Conservation (phyloP, 768 basidiomycete genomes). For the Boletus reticulatus region DNA sequence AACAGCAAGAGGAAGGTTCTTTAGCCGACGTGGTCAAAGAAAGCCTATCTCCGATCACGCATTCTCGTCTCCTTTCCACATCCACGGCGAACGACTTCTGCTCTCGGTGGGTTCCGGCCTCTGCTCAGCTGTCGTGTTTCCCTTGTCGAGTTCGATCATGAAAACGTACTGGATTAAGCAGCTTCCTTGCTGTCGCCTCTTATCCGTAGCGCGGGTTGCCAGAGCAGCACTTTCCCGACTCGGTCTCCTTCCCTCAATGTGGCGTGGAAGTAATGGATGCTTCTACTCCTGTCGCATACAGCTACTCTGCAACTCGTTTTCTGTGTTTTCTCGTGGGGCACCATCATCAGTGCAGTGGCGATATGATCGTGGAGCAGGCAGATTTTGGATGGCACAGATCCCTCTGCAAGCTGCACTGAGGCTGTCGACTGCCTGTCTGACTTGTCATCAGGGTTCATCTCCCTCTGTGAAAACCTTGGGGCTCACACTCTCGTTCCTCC, state of each 20-base stretch:
- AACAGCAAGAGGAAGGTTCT: conserved; percentile 1
- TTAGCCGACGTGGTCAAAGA: conserved; percentile 4
- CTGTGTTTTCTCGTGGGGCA: conserved; percentile 3
- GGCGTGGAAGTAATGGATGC: conserved; percentile 13
- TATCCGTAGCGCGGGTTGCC: conserved; percentile 13
- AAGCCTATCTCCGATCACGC: conserved; percentile 31
- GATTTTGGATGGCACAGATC: conserved; percentile 1
- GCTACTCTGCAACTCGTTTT: conserved; percentile 1
- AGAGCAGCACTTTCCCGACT: conserved; percentile 11
- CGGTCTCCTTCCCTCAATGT: conserved; percentile 9
- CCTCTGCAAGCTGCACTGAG: background rate
- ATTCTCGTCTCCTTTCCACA: conserved; percentile 38
- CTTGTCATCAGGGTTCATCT: background rate
- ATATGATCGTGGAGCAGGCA: conserved; percentile 8
- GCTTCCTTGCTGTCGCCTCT: conserved; percentile 13
- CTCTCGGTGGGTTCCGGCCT: conserved; percentile 37
- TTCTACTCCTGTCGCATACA: conserved; percentile 24
- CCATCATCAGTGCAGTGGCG: conserved; percentile 7
- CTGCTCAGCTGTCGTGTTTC: conserved; percentile 1
- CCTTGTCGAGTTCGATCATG: conserved; percentile 5
- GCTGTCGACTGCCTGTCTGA: background rate
- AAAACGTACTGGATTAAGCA: conserved; percentile 14
- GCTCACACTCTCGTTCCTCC: conserved; percentile 35
- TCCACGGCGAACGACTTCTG: conserved; percentile 50
- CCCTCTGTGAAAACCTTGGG: background rate